phyloP scores from a whole-genome alignment of 345 rosid genomes.

The Clarkia xantiana region DNA sequence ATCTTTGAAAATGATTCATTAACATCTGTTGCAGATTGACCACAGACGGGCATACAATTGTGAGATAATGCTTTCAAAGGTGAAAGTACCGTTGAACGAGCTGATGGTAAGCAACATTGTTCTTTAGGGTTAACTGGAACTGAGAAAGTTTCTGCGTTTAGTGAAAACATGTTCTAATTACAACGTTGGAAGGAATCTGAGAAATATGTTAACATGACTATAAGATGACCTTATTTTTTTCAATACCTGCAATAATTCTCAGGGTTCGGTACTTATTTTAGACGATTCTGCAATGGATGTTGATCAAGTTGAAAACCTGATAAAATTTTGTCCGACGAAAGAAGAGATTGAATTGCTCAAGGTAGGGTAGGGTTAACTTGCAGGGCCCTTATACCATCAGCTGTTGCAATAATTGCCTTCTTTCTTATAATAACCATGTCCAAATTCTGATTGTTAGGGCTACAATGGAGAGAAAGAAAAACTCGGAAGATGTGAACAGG shows the following conservation, averaged over 20 bases:
- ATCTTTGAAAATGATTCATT: too few relatives aligned
- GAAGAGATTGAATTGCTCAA: constrained; percentile 88
- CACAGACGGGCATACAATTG: constrained; percentile 94
- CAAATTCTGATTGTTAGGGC: constrained; percentile 33
- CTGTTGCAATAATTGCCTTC: not conserved
- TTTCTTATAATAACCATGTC: not conserved
- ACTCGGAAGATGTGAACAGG: constrained; percentile 91
- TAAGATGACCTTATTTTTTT: not conserved
- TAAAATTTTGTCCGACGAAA: constrained; percentile 81
- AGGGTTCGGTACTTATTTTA: constrained; percentile 65
- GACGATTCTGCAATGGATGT: constrained; percentile 67
- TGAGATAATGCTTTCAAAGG: constrained; percentile 98
- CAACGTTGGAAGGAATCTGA: too few relatives aligned
- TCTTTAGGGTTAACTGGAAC: too few relatives aligned
- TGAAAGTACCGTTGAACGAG: constrained; percentile 71
- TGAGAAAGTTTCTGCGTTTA: too few relatives aligned
- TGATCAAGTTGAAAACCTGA: constrained; percentile 87
- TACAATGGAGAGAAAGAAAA: constrained; percentile 72
- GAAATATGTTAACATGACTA: too few relatives aligned
- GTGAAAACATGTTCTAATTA: too few relatives aligned
- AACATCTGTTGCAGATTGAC: constrained; percentile 44
- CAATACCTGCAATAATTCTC: constrained; percentile 8
- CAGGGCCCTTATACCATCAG: not conserved
- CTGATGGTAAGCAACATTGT: constrained; percentile 47
- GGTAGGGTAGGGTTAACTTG: constrained; percentile 19